phyloP scores from a whole-genome alignment of 257 asterid genomes.

The Perilla frutescens region DNA sequence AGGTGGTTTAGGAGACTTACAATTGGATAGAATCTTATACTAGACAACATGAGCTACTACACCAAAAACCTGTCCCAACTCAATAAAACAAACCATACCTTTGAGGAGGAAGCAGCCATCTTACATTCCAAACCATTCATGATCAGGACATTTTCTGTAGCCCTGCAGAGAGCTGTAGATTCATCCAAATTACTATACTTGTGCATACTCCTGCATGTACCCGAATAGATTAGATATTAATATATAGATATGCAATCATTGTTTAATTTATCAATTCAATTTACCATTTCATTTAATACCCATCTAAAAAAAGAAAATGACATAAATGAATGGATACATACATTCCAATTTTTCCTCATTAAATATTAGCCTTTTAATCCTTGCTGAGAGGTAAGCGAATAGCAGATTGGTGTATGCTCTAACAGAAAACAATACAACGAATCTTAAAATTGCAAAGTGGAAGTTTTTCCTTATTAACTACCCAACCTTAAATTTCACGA shows the following conservation, averaged over 20 bases:
- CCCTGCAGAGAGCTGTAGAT: constrained; percentile 57
- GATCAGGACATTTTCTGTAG: constrained; percentile 66
- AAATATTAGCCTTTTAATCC: constrained; percentile 8
- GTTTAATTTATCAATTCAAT: neutral
- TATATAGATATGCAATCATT: neutral
- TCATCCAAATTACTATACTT: constrained; percentile 60
- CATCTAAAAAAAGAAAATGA: neutral
- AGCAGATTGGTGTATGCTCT: neutral
- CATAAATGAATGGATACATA: neutral
- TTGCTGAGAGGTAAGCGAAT: neutral
- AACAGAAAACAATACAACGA: neutral
- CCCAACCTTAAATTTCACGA: neutral
- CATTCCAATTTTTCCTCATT: neutral
- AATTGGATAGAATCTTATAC: neutral
- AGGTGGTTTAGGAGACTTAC: neutral
- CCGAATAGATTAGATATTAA: constrained; percentile 31
- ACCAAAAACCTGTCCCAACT: neutral
- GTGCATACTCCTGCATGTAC: constrained; percentile 65
- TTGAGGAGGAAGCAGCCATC: constrained; percentile 86
- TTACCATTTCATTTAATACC: neutral
- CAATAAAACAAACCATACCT: constrained; percentile 56
- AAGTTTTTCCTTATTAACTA: constrained; percentile 1
- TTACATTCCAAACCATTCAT: constrained; percentile 92
- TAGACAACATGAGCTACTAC: constrained; percentile 1
- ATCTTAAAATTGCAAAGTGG: neutral